Conservation (phyloP, 495 filamentous ascomycete genomes). For the Neurospora sp. region DNA sequence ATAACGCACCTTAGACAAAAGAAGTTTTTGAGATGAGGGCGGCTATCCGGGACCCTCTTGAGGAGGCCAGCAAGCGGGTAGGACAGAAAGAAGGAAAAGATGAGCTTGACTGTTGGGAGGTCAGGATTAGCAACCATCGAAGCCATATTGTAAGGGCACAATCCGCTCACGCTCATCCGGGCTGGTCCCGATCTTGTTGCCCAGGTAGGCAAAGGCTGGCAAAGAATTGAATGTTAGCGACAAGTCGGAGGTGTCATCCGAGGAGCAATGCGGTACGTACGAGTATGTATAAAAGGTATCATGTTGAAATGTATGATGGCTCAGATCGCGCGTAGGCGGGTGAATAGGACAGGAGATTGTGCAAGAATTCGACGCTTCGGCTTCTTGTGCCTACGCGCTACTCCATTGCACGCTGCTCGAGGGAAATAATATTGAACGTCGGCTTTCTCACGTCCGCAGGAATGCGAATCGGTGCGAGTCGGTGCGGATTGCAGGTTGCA, state of each 20-base stretch:
- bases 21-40: constrained; percentile 78
- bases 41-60: constrained; percentile 79
- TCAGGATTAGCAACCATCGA: constrained; percentile 2
- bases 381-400: background rate
- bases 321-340: background rate
- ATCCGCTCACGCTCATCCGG: constrained; percentile 65
- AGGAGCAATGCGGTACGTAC: constrained; percentile 37
- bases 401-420: background rate
- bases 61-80: constrained; percentile 84
- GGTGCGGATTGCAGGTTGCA: background rate
- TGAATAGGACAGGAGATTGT: background rate
- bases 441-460: background rate
- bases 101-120: constrained; percentile 67
- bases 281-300: constrained; percentile 76
- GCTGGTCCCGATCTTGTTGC: constrained; percentile 59
- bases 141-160: background rate
- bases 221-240: constrained; percentile 21
- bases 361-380: background rate
- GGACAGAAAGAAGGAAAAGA: constrained; percentile 81
- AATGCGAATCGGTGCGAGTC: background rate
- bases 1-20: constrained; percentile 63
- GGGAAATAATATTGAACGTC: background rate
- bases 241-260: background rate
- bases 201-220: constrained; percentile 63
- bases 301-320: constrained; percentile 33